Conservation (phyloP, 73 alveolate species). For the Paramecium sonneborni region DNA sequence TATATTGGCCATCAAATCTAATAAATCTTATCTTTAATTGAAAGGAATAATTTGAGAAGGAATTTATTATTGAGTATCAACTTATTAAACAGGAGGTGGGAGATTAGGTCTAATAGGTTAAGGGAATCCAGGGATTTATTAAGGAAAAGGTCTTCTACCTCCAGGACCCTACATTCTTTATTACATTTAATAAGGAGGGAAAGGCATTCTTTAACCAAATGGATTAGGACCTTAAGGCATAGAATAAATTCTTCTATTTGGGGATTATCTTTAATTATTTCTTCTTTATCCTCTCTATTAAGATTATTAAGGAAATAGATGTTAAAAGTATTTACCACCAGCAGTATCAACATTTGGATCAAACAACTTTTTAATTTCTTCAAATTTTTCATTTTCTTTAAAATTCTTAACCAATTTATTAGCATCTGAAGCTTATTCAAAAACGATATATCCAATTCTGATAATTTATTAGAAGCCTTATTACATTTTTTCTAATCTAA, state of each 20-base stretch:
- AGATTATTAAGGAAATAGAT: conserved; percentile 28
- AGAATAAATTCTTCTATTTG: conserved; percentile 30
- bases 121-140: background rate
- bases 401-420: conserved; percentile 12
- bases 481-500: conserved; percentile 42
- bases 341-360: background rate
- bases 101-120: background rate
- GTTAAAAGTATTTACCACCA: background rate
- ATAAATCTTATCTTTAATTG: background rate
- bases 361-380: background rate
- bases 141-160: background rate
- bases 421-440: conserved; percentile 42
- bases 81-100: background rate
- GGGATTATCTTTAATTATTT: conserved; percentile 24
- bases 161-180: background rate
- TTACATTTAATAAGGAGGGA: background rate
- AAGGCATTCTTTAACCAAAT: conserved; percentile 12
- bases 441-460: conserved; percentile 39
- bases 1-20: background rate
- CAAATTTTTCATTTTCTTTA: conserved; percentile 35
- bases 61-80: background rate
- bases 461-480: conserved; percentile 4
- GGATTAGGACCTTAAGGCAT: background rate
- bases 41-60: background rate
- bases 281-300: conserved; percentile 25